Conservation (phyloP, 1,139 yeast genomes). For the Geotrichum cucujoidarum region DNA sequence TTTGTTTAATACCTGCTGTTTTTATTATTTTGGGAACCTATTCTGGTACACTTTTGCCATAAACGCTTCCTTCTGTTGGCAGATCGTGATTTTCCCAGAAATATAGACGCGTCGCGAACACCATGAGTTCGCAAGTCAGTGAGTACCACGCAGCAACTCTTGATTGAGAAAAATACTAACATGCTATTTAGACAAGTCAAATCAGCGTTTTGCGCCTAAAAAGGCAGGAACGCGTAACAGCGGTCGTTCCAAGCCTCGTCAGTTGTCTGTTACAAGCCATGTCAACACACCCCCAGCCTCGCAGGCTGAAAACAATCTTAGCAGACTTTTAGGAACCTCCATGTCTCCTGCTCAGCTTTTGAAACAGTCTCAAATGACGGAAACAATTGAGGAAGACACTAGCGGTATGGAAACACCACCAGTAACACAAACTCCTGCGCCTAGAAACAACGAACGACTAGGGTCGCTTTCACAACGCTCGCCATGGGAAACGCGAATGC, state of each 20-base stretch:
- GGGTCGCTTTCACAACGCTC: neutral
- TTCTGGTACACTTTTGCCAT: too few relatives aligned
- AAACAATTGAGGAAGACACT: conserved; percentile 15
- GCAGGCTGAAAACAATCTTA: neutral
- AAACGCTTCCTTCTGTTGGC: neutral
- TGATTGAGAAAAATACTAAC: neutral
- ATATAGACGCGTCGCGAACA: conserved; percentile 2
- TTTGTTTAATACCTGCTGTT: too few relatives aligned
- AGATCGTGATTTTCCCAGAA: neutral
- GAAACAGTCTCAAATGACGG: conserved; percentile 16
- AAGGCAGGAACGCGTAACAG: conserved; percentile 11
- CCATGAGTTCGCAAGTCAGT: conserved; percentile 12
- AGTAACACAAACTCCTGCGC: neutral
- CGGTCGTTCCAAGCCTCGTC: conserved; percentile 14
- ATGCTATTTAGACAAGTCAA: conserved; percentile 20
- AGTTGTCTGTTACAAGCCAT: conserved; percentile 14
- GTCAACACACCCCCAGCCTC: conserved; percentile 9
- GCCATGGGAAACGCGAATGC: conserved; percentile 13
- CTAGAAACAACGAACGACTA: neutral
- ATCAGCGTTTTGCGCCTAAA: conserved; percentile 19
- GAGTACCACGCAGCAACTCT: neutral
- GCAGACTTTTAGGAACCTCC: conserved; percentile 5
- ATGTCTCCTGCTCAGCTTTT: conserved; percentile 15
- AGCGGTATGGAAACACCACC: conserved; percentile 7
- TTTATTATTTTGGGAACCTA: too few relatives aligned